Conservation (phyloP, 1,139 yeast genomes). For the Candida sp. region DNA sequence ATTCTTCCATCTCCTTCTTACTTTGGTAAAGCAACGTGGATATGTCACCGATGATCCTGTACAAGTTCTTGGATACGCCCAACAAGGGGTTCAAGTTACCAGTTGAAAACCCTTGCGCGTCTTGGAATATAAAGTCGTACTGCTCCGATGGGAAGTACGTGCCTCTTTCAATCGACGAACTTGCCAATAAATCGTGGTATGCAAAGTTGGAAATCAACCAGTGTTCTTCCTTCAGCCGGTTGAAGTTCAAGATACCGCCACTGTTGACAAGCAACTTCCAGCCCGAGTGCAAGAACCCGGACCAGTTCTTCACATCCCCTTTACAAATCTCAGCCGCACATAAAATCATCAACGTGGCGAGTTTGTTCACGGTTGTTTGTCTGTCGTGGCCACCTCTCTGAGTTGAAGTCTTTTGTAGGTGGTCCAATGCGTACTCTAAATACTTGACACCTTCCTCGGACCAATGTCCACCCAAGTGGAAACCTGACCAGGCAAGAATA, state of each 20-base stretch:
- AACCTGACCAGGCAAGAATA: constrained; percentile 80
- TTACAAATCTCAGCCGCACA: constrained; percentile 77
- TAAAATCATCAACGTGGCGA: constrained; percentile 70
- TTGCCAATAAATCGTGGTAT: constrained; percentile 77
- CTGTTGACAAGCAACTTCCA: constrained; percentile 56
- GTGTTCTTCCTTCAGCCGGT: constrained; percentile 60
- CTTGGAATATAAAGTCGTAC: constrained; percentile 58
- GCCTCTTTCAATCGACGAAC: constrained; percentile 58
- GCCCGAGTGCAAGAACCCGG: constrained; percentile 62
- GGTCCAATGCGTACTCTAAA: constrained; percentile 49
- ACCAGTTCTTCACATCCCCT: constrained; percentile 78
- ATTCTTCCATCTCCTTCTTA: constrained; percentile 29
- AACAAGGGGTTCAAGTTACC: constrained; percentile 67
- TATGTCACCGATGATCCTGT: constrained; percentile 69
- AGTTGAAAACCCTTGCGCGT: constrained; percentile 31
- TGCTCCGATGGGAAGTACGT: constrained; percentile 60
- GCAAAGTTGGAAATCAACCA: constrained; percentile 86
- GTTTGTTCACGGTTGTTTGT: constrained; percentile 36
- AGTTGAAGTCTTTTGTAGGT: constrained; percentile 29
- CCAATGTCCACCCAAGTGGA: constrained; percentile 57
- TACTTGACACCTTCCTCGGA: constrained; percentile 48
- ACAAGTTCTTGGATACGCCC: constrained; percentile 73
- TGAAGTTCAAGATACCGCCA: constrained; percentile 63
- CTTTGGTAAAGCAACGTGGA: constrained; percentile 62
- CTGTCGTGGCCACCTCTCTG: constrained; percentile 16